Evolutionary conservation across 2,329 filamentous ascomycete species (phyloP).

Genomic region (Aspergillus transmontanensis): DNA sequence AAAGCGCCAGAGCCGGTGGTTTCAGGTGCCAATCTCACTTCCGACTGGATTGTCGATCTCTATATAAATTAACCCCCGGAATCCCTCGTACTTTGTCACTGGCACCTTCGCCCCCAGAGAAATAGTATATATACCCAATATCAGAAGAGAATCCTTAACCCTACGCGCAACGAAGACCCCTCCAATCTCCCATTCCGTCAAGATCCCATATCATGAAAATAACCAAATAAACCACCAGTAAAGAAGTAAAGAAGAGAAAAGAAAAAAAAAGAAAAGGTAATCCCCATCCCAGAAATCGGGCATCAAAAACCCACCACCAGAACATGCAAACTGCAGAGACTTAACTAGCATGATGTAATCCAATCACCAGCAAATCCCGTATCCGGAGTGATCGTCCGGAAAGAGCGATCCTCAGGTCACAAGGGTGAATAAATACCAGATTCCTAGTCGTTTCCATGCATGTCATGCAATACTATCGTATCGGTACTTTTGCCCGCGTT

Average conservation of each 20-base stretch:
- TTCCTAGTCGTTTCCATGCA: not conserved
- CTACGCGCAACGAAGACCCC: not conserved
- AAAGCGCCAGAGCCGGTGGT: not conserved
- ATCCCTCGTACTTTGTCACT: not conserved
- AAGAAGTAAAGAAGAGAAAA: no score
- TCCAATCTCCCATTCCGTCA: not conserved
- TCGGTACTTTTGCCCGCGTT: not conserved
- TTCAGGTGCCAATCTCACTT: not conserved
- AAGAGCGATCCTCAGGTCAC: not conserved
- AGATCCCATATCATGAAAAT: not conserved
- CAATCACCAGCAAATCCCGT: not conserved
- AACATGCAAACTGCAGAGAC: not conserved
- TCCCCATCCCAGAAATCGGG: not conserved
- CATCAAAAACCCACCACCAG: not conserved
- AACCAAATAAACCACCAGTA: not conserved
- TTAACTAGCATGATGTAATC: not conserved
- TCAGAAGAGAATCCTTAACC: not conserved
- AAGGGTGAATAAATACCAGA: not conserved
- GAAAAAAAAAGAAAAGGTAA: not conserved
- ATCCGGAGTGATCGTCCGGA: slow-evolving; percentile 8
- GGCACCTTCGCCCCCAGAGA: not conserved
- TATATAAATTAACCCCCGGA: not conserved
- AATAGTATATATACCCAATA: not conserved
- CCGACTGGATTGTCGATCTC: not conserved
- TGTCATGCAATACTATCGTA: not conserved